These are phyloP conservation scores for Populus euphratica DNA, from an alignment of 345 rosid species.

Conservation along the genomic window DNA sequence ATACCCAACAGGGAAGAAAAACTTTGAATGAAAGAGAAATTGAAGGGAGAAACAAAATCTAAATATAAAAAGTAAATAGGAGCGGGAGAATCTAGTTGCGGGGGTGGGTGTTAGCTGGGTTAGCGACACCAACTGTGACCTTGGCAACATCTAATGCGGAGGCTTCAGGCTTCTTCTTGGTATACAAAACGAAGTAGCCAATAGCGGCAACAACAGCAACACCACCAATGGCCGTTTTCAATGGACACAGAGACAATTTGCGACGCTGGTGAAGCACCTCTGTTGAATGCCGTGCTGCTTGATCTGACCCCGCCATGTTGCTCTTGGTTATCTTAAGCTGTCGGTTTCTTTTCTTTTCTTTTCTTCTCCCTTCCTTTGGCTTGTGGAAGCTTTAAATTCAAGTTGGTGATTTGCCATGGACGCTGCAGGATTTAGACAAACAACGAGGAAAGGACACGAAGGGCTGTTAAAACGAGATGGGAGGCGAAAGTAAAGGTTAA, in stretches of 20 bases:
- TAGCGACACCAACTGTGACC: slow-evolving; percentile 44
- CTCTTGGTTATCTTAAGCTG: neutral
- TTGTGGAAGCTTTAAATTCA: neutral
- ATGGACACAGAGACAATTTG: slow-evolving; percentile 26
- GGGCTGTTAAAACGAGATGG: neutral
- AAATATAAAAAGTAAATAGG: neutral
- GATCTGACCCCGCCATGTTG: slow-evolving; percentile 35
- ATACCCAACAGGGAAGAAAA: neutral
- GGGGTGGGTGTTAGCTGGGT: slow-evolving; percentile 46
- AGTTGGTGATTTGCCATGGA: neutral
- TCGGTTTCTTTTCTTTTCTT: neutral
- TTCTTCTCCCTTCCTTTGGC: neutral
- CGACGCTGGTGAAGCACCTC: slow-evolving; percentile 37
- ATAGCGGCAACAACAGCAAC: slow-evolving; percentile 30
- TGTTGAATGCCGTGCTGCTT: slow-evolving; percentile 27
- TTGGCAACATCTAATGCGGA: slow-evolving; percentile 68
- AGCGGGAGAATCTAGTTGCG: slow-evolving; percentile 16
- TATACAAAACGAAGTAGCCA: slow-evolving; percentile 49
- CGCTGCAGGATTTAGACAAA: neutral
- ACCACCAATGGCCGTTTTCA: slow-evolving; percentile 49
- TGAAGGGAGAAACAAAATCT: neutral
- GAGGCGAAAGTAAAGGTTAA: neutral
- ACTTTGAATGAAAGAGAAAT: neutral
- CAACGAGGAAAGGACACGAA: neutral
- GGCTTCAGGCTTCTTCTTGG: slow-evolving; percentile 57